phyloP scores from a whole-genome alignment of 768 basidiomycete species.

The Galerina marginata region DNA sequence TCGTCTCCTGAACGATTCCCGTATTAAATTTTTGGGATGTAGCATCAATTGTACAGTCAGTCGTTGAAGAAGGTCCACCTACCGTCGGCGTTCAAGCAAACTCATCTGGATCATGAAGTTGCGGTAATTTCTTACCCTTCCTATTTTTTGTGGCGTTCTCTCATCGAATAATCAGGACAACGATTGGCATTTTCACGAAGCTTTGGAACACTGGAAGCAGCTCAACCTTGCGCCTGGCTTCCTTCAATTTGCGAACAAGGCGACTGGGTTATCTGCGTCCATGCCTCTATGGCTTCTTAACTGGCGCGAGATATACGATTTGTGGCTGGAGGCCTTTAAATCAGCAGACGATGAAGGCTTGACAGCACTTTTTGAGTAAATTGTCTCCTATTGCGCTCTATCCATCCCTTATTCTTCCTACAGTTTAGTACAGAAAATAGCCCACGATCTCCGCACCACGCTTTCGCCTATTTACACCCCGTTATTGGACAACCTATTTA shows the following conservation, averaged over 20 bases:
- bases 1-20: not conserved
- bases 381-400: not conserved
- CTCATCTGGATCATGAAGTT: constrained; percentile 65
- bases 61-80: constrained; percentile 73
- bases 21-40: not conserved
- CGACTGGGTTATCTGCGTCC: constrained; percentile 66
- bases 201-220: constrained; percentile 77
- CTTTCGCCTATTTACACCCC: constrained; percentile 65
- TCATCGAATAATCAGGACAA: constrained; percentile 55
- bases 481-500: constrained; percentile 60
- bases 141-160: not conserved
- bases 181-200: constrained; percentile 78
- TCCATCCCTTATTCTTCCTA: constrained; percentile 6
- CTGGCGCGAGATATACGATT: constrained; percentile 67
- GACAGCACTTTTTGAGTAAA: constrained; percentile 76
- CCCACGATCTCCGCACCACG: constrained; percentile 82
- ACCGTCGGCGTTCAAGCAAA: constrained; percentile 63
- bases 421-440: constrained; percentile 79
- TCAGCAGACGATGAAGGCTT: constrained; percentile 74
- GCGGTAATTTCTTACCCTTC: constrained; percentile 40
- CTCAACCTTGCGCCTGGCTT: constrained; percentile 82
- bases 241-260: constrained; percentile 67
- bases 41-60: constrained; percentile 80
- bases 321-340: constrained; percentile 67
- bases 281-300: constrained; percentile 84